These are phyloP conservation scores for Scutellaria minor DNA, from an alignment of 257 asterid species.

Conservation along the genomic window DNA sequence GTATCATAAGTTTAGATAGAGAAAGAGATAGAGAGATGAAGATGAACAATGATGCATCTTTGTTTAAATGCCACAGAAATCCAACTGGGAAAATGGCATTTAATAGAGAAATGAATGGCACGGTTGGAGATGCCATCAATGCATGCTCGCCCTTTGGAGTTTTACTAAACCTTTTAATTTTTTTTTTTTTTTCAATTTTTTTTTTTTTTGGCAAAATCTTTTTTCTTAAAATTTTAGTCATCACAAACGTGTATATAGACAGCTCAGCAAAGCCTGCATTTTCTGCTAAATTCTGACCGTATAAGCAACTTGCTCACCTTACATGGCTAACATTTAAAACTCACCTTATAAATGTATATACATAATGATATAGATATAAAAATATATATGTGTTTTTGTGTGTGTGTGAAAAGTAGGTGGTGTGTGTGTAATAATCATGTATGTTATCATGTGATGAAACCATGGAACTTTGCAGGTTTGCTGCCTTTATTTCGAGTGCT, in stretches of 20 bases:
- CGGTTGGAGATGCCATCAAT: conserved; percentile 62
- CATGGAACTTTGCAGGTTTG: conserved; percentile 15
- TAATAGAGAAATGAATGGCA: conserved; percentile 56
- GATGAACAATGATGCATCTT: conserved; percentile 27
- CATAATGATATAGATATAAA: neutral
- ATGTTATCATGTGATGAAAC: conserved; percentile 12
- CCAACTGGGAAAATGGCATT: conserved; percentile 48
- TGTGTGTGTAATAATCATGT: neutral
- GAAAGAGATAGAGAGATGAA: conserved; percentile 15
- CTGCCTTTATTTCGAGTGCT: conserved; percentile 19
- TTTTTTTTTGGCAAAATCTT: neutral
- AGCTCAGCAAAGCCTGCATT: conserved; percentile 34
- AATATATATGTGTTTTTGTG: neutral
- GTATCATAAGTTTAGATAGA: neutral
- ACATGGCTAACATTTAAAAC: conserved; percentile 20
- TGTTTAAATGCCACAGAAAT: conserved; percentile 37
- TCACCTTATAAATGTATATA: neutral
- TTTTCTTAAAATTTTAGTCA: neutral
- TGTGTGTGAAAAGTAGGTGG: conserved; percentile 11
- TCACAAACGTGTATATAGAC: conserved; percentile 18
- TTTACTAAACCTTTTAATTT: conserved; percentile 1
- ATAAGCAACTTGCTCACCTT: neutral
- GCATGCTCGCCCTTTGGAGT: conserved; percentile 43
- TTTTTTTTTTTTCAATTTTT: neutral
- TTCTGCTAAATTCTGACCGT: conserved; percentile 23